Evolutionary conservation across 441 rosid genomes (phyloP).

Genomic region (Populus hybrid): DNA sequence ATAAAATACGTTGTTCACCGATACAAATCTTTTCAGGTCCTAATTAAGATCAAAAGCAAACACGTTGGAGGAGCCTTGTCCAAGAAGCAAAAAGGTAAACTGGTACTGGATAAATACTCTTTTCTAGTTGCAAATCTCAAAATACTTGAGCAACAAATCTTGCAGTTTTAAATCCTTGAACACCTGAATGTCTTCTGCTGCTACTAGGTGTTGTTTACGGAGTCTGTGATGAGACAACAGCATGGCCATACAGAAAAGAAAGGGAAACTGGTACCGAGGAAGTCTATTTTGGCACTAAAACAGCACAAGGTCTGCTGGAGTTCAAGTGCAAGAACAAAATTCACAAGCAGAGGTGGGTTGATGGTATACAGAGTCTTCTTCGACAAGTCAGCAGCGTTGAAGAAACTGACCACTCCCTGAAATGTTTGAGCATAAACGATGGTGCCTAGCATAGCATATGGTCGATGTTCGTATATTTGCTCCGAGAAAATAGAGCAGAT

Average conservation of each 20-base stretch:
- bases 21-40: constrained; percentile 40
- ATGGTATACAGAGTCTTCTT: constrained; percentile 59
- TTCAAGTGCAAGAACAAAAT: constrained; percentile 82
- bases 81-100: constrained; percentile 78
- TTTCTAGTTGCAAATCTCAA: not conserved
- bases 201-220: constrained; percentile 69
- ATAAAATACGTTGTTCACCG: not conserved
- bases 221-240: constrained; percentile 70
- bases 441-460: constrained; percentile 27
- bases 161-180: not conserved
- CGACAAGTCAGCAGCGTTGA: constrained; percentile 42
- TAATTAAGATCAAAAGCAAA: constrained; percentile 78
- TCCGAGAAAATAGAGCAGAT: not conserved
- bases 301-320: constrained; percentile 77
- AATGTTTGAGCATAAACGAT: constrained; percentile 41
- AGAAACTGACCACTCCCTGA: constrained; percentile 42
- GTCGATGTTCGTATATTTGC: constrained; percentile 13
- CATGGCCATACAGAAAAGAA: constrained; percentile 87
- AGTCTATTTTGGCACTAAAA: constrained; percentile 70
- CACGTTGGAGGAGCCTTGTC: constrained; percentile 96
- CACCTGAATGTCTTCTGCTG: not conserved
- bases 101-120: not conserved
- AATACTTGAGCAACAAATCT: not conserved
- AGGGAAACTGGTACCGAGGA: constrained; percentile 53
- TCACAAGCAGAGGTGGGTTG: constrained; percentile 89